A percentile compares a stretch with the other conserved stretches of the same genome.
phyloP scores from a whole-genome alignment of 306 rosid genomes.

The Castanospermum australe region DNA sequence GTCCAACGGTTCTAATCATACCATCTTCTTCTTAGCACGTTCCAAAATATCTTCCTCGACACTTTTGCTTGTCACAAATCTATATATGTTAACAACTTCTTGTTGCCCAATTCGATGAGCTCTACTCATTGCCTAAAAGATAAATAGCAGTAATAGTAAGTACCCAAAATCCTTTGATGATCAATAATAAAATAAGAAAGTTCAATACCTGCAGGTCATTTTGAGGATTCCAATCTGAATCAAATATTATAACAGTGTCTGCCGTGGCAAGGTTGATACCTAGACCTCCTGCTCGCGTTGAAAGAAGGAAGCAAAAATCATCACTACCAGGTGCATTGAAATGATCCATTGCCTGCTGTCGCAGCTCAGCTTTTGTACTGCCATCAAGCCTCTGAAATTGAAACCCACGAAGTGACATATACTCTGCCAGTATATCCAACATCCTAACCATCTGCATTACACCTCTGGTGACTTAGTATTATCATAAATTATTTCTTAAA shows the following conservation, averaged over 20 bases:
- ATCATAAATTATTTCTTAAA: background rate
- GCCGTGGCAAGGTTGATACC: conserved; percentile 99
- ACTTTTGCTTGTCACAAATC: conserved; percentile 97
- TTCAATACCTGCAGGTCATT: conserved; percentile 87
- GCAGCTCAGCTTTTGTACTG: conserved; percentile 94
- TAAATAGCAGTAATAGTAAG: background rate
- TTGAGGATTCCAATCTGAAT: conserved; percentile 99
- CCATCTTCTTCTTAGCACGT: conserved; percentile 99
- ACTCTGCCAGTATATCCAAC: conserved; percentile 91
- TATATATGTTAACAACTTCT: conserved; percentile 97
- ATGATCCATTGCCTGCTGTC: conserved; percentile 99
- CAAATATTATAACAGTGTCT: conserved; percentile 96
- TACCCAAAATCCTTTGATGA: conserved; percentile 1
- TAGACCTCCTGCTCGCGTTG: conserved; percentile 97
- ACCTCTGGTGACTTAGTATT: conserved; percentile 26
- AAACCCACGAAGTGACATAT: conserved; percentile 94
- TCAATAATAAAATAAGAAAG: background rate
- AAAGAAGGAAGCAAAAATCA: conserved; percentile 98
- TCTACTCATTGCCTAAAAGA: conserved; percentile 93
- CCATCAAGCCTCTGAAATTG: conserved; percentile 99
- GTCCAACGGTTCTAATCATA: conserved; percentile 30
- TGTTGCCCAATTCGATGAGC: conserved; percentile 99
- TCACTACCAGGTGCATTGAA: conserved; percentile 98
- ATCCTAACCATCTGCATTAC: conserved; percentile 94
- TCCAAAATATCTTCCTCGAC: conserved; percentile 99